These are phyloP conservation scores for Fusarium aywerte DNA, from an alignment of 2,329 filamentous ascomycete species.

Conservation along the genomic window DNA sequence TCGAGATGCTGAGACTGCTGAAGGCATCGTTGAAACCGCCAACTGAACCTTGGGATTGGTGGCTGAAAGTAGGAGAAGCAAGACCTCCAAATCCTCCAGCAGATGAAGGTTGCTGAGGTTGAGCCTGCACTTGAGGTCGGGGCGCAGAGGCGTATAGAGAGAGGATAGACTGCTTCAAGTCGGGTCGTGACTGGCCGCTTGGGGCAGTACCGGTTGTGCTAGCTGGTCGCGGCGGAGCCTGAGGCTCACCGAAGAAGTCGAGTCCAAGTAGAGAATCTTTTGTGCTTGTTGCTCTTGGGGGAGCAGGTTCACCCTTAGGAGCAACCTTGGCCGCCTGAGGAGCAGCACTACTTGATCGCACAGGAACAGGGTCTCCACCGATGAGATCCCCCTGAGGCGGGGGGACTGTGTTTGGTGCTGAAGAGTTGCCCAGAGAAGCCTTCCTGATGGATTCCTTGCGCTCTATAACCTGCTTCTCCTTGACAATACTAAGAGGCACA, in stretches of 20 bases:
- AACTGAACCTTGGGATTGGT: conserved; percentile 61
- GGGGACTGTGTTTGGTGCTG: conserved; percentile 49
- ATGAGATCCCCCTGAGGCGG: conserved; percentile 80
- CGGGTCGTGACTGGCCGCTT: conserved; percentile 79
- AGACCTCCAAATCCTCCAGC: conserved; percentile 74
- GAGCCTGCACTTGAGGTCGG: conserved; percentile 72
- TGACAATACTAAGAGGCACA: conserved; percentile 70
- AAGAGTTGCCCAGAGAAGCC: conserved; percentile 62
- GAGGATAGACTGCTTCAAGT: conserved; percentile 96
- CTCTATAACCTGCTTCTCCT: conserved; percentile 73
- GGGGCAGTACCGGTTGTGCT: conserved; percentile 76
- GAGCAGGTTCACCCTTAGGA: conserved; percentile 70
- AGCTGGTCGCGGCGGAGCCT: conserved; percentile 80
- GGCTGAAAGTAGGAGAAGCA: conserved; percentile 65
- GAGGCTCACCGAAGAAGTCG: conserved; percentile 85
- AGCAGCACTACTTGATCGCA: conserved; percentile 79
- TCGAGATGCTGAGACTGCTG: conserved; percentile 58
- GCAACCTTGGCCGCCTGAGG: conserved; percentile 68
- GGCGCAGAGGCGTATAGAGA: conserved; percentile 91
- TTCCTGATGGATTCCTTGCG: conserved; percentile 70
- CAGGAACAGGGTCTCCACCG: conserved; percentile 75
- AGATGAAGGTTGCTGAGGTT: conserved; percentile 61
- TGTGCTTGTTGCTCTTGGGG: conserved; percentile 74
- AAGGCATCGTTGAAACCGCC: conserved; percentile 83
- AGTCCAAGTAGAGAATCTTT: conserved; percentile 92